These are phyloP conservation scores for Kickxella alabastrina DNA, from an alignment of 192 early-diverging fungal genomes.

Conservation along the genomic window DNA sequence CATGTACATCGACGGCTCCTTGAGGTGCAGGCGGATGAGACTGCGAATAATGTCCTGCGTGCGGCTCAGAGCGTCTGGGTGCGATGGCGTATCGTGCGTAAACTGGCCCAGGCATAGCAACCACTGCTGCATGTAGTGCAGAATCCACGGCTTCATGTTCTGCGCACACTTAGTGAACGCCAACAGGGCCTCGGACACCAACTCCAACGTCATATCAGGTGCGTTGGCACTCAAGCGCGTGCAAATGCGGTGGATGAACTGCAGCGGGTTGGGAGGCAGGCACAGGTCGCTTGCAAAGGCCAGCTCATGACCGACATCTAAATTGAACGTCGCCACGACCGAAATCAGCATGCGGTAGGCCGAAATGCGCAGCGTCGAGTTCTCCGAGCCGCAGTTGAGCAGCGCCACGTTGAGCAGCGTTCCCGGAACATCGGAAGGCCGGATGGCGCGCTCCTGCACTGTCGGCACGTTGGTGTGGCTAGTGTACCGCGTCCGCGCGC, in stretches of 20 bases:
- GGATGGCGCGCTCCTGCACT: slow-evolving; percentile 72
- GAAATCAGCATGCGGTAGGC: slow-evolving; percentile 91
- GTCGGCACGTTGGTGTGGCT: slow-evolving; percentile 42
- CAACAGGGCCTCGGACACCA: slow-evolving; percentile 80
- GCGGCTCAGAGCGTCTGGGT: slow-evolving; percentile 44
- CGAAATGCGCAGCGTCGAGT: slow-evolving; percentile 73
- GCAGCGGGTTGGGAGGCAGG: slow-evolving; percentile 82
- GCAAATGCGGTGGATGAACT: slow-evolving; percentile 82
- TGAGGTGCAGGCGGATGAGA: slow-evolving; percentile 79
- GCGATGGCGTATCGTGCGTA: slow-evolving; percentile 36
- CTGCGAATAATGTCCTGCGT: slow-evolving; percentile 72
- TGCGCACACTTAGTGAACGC: slow-evolving; percentile 73
- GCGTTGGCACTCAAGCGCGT: slow-evolving; percentile 71
- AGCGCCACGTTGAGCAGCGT: slow-evolving; percentile 90
- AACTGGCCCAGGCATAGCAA: slow-evolving; percentile 71
- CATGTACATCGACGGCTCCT: slow-evolving; percentile 79
- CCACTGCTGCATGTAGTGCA: slow-evolving; percentile 93
- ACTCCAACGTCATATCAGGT: slow-evolving; percentile 80
- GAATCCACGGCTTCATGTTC: slow-evolving; percentile 71
- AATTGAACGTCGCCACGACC: slow-evolving; percentile 72
- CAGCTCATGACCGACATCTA: slow-evolving; percentile 79
- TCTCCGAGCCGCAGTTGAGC: slow-evolving; percentile 80
- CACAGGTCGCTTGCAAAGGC: slow-evolving; percentile 78
- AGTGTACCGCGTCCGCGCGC: slow-evolving; percentile 66
- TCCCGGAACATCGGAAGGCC: slow-evolving; percentile 87